phyloP scores from a whole-genome alignment of 2,329 filamentous ascomycete genomes.

The Hypoxylon sp. region DNA sequence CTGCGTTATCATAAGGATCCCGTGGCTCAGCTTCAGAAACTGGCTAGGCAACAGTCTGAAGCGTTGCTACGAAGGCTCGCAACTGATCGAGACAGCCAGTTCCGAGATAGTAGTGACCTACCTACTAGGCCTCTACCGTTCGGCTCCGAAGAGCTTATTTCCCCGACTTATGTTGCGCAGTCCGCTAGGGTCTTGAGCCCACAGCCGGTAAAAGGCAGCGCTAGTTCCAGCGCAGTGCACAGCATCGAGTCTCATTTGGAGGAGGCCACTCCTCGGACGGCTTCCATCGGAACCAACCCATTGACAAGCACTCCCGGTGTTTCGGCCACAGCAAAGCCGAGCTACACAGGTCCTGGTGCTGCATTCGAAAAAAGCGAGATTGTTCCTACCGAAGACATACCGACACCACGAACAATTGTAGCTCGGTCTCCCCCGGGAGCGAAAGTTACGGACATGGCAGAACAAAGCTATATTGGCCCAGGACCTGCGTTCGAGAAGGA shows the following conservation, averaged over 20 bases:
- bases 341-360: slow-evolving; percentile 62
- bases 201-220: slow-evolving; percentile 57
- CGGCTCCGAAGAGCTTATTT: slow-evolving; percentile 62
- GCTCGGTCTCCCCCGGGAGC: slow-evolving; percentile 12
- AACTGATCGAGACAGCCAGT: slow-evolving; percentile 47
- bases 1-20: slow-evolving; percentile 72
- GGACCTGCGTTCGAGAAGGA: slow-evolving; percentile 64
- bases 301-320: slow-evolving; percentile 27
- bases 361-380: slow-evolving; percentile 65
- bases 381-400: slow-evolving; percentile 54
- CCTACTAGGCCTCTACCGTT: slow-evolving; percentile 64
- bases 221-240: slow-evolving; percentile 49
- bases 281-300: slow-evolving; percentile 15
- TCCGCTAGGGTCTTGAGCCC: slow-evolving; percentile 56
- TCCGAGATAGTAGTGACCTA: slow-evolving; percentile 55
- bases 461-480: slow-evolving; percentile 63
- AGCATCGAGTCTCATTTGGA: slow-evolving; percentile 41
- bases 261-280: slow-evolving; percentile 31
- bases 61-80: slow-evolving; percentile 67
- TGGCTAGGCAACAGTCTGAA: slow-evolving; percentile 74
- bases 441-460: slow-evolving; percentile 50
- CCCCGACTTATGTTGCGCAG: slow-evolving; percentile 59
- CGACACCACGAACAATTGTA: slow-evolving; percentile 51
- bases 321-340: slow-evolving; percentile 56
- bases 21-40: slow-evolving; percentile 74